Evolutionary conservation across 805 yeast species (phyloP).

Genomic region (Komagataella kurtzmanii): DNA sequence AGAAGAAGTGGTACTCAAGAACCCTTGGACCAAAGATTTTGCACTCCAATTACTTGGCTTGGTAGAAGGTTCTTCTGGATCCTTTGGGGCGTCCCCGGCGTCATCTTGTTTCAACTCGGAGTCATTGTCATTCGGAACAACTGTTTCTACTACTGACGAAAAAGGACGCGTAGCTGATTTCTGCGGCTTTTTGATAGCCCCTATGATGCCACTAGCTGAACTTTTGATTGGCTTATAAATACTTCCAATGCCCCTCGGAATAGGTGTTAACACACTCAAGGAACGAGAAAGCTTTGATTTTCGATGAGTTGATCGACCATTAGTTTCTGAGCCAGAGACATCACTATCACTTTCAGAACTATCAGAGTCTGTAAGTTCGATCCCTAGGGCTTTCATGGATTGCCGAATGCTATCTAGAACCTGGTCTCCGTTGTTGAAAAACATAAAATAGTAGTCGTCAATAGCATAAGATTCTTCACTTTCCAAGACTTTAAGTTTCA

Average conservation of each 20-base stretch:
- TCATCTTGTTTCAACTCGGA: conserved; percentile 2
- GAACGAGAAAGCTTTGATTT: not conserved
- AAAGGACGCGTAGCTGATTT: not conserved
- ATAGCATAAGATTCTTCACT: conserved; percentile 35
- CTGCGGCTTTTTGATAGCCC: not conserved
- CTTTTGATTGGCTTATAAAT: not conserved
- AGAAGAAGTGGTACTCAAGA: conserved; percentile 4
- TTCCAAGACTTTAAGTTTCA: conserved; percentile 51
- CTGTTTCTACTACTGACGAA: conserved; percentile 2
- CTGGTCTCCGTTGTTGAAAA: conserved; percentile 38
- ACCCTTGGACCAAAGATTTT: conserved; percentile 15
- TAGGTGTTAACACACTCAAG: not conserved
- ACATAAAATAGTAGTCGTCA: conserved; percentile 62
- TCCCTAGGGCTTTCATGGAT: not conserved
- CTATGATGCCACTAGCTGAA: not conserved
- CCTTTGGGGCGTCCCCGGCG: not conserved
- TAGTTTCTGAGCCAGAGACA: not conserved
- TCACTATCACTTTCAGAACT: not conserved
- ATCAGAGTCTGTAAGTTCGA: not conserved
- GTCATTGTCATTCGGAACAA: conserved; percentile 2
- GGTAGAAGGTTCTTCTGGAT: conserved; percentile 8
- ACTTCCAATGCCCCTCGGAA: not conserved
- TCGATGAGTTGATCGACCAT: not conserved
- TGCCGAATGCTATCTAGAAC: not conserved
- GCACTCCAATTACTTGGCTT: conserved; percentile 4